Conservation (phyloP, 2,329 filamentous ascomycete species). For the Rasamsonia emersonii region DNA sequence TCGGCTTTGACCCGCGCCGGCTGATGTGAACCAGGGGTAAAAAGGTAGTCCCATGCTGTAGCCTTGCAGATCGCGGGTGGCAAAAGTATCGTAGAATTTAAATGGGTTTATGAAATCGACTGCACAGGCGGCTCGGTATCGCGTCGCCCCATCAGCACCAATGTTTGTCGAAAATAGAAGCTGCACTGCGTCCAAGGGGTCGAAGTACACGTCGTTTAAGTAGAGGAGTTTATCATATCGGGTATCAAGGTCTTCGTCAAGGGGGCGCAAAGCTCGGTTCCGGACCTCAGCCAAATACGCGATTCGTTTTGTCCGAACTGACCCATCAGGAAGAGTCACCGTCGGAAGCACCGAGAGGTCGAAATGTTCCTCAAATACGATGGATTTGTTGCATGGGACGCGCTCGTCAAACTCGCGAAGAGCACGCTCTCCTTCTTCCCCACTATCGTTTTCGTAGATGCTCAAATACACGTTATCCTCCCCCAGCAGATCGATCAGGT, state of each 20-base stretch:
- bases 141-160: conserved; percentile 42
- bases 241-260: conserved; percentile 41
- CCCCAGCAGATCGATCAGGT: conserved; percentile 58
- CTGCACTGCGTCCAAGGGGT: conserved; percentile 50
- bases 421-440: conserved; percentile 46
- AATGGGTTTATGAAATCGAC: conserved; percentile 67
- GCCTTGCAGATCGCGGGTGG: conserved; percentile 61
- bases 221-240: conserved; percentile 51
- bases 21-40: conserved; percentile 60
- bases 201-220: conserved; percentile 60
- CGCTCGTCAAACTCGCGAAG: conserved; percentile 45
- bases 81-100: conserved; percentile 71
- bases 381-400: conserved; percentile 41
- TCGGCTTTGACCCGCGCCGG: conserved; percentile 45
- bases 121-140: conserved; percentile 63
- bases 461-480: conserved; percentile 61
- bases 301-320: conserved; percentile 60
- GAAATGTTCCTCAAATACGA: conserved; percentile 55
- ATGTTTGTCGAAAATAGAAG: conserved; percentile 54
- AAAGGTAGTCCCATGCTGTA: conserved; percentile 61
- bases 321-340: conserved; percentile 51
- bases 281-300: conserved; percentile 64
- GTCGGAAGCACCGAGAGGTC: conserved; percentile 49
- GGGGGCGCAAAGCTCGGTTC: conserved; percentile 58
- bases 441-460: conserved; percentile 65